Percentiles rank a stretch among this genome's conserved stretches.
Conservation (phyloP, 352 stramenopile genomes). For the Phytopythium boreale region DNA sequence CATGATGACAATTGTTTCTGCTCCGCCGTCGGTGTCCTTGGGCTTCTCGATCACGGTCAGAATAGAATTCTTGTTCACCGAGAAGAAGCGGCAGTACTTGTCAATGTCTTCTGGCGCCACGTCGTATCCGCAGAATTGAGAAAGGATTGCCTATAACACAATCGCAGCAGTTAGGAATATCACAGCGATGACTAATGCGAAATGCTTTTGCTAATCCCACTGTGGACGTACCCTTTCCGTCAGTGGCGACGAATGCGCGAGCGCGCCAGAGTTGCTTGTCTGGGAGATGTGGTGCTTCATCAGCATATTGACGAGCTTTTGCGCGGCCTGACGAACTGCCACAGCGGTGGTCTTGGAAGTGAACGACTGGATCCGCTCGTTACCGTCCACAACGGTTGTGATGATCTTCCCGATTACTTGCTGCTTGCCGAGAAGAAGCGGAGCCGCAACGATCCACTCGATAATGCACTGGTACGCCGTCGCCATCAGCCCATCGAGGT, state of each 20-base stretch:
- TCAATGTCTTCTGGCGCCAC: slow-evolving; percentile 31
- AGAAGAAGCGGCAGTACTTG: slow-evolving; percentile 75
- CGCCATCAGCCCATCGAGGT: slow-evolving; percentile 81
- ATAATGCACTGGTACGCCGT: slow-evolving; percentile 80
- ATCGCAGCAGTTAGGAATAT: slow-evolving; percentile 6
- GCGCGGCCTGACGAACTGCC: slow-evolving; percentile 65
- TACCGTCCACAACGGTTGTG: slow-evolving; percentile 74
- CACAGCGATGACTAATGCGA: background rate
- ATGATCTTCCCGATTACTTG: slow-evolving; percentile 81
- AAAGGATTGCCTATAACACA: slow-evolving; percentile 40
- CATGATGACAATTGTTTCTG: slow-evolving; percentile 76
- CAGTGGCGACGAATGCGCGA: slow-evolving; percentile 42
- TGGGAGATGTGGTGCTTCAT: slow-evolving; percentile 87
- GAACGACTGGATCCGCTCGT: slow-evolving; percentile 66
- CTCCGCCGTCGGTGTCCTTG: slow-evolving; percentile 25
- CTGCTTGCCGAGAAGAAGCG: slow-evolving; percentile 68
- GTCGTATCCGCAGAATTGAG: slow-evolving; percentile 52
- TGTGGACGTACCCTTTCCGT: slow-evolving; percentile 53
- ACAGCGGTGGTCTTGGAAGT: slow-evolving; percentile 43
- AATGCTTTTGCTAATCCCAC: background rate
- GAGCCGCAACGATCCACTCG: slow-evolving; percentile 78
- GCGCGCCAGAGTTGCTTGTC: slow-evolving; percentile 33
- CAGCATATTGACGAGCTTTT: slow-evolving; percentile 82
- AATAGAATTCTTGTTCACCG: slow-evolving; percentile 76
- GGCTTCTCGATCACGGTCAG: slow-evolving; percentile 82